Percentiles rank a stretch among this genome's conserved stretches.
Conservation (phyloP, 305 asterid genomes). For the Ajuga reptans region DNA sequence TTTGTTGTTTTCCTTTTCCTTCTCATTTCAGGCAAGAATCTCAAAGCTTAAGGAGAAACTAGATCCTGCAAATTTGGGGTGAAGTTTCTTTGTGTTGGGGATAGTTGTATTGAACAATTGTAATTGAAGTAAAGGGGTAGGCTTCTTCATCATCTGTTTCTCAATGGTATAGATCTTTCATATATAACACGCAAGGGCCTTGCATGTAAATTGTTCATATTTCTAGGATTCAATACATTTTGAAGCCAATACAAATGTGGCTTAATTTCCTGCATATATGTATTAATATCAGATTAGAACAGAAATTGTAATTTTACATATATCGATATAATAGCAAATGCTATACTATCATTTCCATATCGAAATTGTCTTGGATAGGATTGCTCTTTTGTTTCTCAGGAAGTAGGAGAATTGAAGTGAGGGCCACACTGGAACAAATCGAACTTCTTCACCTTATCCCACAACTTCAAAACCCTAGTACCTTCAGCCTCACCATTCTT, state of each 20-base stretch:
- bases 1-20: background rate
- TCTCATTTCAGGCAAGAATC: constrained; percentile 49
- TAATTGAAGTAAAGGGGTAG: background rate
- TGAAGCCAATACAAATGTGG: background rate
- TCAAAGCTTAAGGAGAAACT: constrained; percentile 55
- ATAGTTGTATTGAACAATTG: background rate
- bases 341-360: constrained; percentile 11
- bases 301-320: constrained; percentile 18
- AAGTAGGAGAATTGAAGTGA: constrained; percentile 29
- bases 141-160: background rate
- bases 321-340: constrained; percentile 15
- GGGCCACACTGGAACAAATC: constrained; percentile 57
- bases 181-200: background rate
- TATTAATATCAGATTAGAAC: constrained; percentile 18
- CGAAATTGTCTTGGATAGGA: background rate
- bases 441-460: constrained; percentile 65
- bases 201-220: background rate
- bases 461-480: constrained; percentile 38
- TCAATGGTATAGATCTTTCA: background rate
- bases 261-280: constrained; percentile 22
- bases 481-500: constrained; percentile 23
- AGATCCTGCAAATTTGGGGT: constrained; percentile 30
- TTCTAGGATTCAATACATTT: background rate
- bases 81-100: background rate
- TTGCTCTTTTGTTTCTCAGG: constrained; percentile 22